Evolutionary conservation across 371 early-diverging fungal genomes (phyloP).

Genomic region (Syncephalastrum contaminatum): DNA sequence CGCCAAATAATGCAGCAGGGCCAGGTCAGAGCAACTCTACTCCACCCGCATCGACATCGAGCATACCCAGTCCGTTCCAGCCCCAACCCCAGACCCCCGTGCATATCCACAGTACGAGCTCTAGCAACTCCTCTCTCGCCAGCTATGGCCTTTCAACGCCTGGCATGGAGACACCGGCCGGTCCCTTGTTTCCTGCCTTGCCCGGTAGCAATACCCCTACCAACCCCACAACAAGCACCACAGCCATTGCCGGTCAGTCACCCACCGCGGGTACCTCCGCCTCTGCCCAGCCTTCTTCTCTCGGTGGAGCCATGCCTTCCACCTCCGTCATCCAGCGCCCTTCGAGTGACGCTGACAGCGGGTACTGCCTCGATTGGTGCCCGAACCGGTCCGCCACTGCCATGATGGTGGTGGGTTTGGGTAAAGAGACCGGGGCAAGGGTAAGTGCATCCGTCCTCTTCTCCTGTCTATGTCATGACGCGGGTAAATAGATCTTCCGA

Average conservation of each 20-base stretch:
- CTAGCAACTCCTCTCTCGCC: constrained; percentile 30
- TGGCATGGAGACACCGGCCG: constrained; percentile 13
- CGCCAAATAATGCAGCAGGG: background rate
- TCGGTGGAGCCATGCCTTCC: too few species aligned
- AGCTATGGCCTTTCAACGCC: constrained; percentile 39
- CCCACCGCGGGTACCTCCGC: too few species aligned
- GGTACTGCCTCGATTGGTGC: constrained; percentile 88
- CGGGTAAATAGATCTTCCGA: constrained; percentile 49
- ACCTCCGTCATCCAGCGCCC: constrained; percentile 13
- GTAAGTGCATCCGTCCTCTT: constrained; percentile 25
- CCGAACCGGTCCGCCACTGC: constrained; percentile 74
- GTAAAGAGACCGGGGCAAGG: constrained; percentile 77
- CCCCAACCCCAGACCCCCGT: constrained; percentile 23
- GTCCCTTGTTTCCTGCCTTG: constrained; percentile 14
- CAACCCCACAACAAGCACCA: constrained; percentile 10
- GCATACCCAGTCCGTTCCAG: constrained; percentile 8
- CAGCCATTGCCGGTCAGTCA: constrained; percentile 1
- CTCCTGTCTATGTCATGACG: background rate
- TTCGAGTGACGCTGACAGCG: constrained; percentile 57
- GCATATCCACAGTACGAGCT: constrained; percentile 37
- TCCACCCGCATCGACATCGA: constrained; percentile 7
- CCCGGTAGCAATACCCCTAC: constrained; percentile 6
- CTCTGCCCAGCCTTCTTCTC: too few species aligned
- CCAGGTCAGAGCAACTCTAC: constrained; percentile 6
- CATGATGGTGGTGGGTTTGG: constrained; percentile 89